A percentile compares a stretch with the other conserved stretches of the same genome.
phyloP scores from a whole-genome alignment of 1,284 basidiomycete species.

The Cutaneotrichosporon cutaneum region DNA sequence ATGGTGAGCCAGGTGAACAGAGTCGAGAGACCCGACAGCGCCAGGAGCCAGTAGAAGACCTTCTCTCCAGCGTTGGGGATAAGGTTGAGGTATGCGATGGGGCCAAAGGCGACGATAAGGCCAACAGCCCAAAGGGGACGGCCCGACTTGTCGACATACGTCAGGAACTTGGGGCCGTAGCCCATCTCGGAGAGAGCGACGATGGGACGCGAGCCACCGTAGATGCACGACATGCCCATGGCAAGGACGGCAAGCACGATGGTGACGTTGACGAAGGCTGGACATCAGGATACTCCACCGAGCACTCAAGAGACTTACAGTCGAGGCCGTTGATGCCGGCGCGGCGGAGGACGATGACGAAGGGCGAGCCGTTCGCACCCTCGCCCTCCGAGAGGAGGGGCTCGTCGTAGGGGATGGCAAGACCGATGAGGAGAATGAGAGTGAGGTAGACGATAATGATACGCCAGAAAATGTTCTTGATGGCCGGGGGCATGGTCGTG shows the following conservation, averaged over 20 bases:
- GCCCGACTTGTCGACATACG: conserved; percentile 57
- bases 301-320: too few relatives aligned
- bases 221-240: conserved; percentile 49
- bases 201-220: conserved; percentile 50
- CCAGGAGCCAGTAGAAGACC: conserved; percentile 55
- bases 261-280: conserved; percentile 21
- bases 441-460: conserved; percentile 57
- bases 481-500: conserved; percentile 18
- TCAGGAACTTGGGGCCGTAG: conserved; percentile 54
- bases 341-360: conserved; percentile 55
- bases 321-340: conserved; percentile 54
- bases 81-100: conserved; percentile 53
- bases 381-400: conserved; percentile 46
- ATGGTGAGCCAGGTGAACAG: conserved; percentile 55
- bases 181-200: conserved; percentile 51
- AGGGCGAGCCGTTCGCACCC: conserved; percentile 56
- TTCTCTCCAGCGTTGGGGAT: conserved; percentile 32
- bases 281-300: too few relatives aligned
- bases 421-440: conserved; percentile 56
- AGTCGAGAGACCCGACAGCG: conserved; percentile 56
- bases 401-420: conserved; percentile 53
- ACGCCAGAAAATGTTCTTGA: conserved; percentile 55
- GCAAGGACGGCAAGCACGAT: conserved; percentile 45
- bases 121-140: conserved; percentile 55
- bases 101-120: conserved; percentile 46